phyloP scores from a whole-genome alignment of 1,284 basidiomycete genomes.

The Porodaedalea pini region DNA sequence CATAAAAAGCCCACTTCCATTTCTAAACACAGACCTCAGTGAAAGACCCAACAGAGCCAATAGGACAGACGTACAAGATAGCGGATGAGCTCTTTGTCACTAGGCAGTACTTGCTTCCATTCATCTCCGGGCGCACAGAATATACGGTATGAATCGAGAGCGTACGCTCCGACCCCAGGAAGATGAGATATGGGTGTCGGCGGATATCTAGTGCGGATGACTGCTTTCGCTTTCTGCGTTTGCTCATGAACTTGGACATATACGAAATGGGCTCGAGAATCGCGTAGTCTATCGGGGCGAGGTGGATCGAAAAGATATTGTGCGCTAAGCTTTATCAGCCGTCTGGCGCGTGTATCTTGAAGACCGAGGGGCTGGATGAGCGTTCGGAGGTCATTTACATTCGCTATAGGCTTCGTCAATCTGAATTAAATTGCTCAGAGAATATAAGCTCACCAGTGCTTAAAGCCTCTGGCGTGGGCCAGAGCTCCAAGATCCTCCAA shows the following conservation, averaged over 20 bases:
- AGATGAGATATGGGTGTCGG: constrained; percentile 48
- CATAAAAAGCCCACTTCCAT: constrained; percentile 60
- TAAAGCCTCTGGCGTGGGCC: constrained; percentile 50
- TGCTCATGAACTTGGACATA: constrained; percentile 19
- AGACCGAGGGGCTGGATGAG: constrained; percentile 50
- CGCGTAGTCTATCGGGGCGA: constrained; percentile 28
- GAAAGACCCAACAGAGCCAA: background rate
- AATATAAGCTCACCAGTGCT: constrained; percentile 39
- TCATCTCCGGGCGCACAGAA: constrained; percentile 47
- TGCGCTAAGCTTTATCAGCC: constrained; percentile 47
- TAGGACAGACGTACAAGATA: constrained; percentile 44
- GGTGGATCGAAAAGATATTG: constrained; percentile 45
- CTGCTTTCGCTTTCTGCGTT: constrained; percentile 9
- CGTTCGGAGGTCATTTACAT: constrained; percentile 37
- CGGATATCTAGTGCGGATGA: constrained; percentile 32
- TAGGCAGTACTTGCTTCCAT: constrained; percentile 56
- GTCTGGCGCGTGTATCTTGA: constrained; percentile 45
- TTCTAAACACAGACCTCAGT: constrained; percentile 33
- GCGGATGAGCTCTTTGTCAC: constrained; percentile 58
- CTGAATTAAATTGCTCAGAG: constrained; percentile 6
- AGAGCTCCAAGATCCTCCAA: constrained; percentile 46
- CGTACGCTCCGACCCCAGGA: constrained; percentile 58
- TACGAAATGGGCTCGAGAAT: constrained; percentile 27
- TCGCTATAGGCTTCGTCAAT: constrained; percentile 24
- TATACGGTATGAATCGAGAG: constrained; percentile 64